Evolutionary conservation across 1,284 basidiomycete genomes (phyloP), one percentile per base, ranked within the genome.

Genomic region (Takashimella tepidaria): DNA sequence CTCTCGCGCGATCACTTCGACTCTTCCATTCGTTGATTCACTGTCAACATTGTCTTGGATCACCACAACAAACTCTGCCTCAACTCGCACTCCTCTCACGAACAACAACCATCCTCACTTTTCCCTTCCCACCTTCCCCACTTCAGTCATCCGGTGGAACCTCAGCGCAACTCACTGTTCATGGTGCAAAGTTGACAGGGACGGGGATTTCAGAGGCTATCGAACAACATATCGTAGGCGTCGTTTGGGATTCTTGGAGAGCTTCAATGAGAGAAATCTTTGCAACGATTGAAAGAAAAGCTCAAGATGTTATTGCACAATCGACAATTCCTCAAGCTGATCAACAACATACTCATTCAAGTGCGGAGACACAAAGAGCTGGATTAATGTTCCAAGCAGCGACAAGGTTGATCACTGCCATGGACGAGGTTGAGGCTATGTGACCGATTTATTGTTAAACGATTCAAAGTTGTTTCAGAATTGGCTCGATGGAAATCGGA

Each of bases 241-340:
- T 76, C 8, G 63, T 75, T 4, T 76, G 74, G 74, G 74, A 74
- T 47, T 67, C 62, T 5, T 76, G 74, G 74, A 55, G 74, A 27
- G 72, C 73, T 23, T 63, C 68, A 16, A 56, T 76, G 13, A 59
- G 73, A 45, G 73, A 76, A 53, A 66, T 74, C 21, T 76, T 75
- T 50, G 63, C 63, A 12, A 59, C 59, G 12, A 55, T 76, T 31
- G 70, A 74, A 54, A 61, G 65, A 46, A 70, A 69, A 55, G 73
- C 73, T 24, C 66, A 72, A 54, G 73, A 73, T 45, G 61, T 73
- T 37, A 74, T 74, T 40, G 65, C 60, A 27, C 62, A 63, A 22
- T 61, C 63, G n/a, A 58, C 63, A 13, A 56, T 56, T 20, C 45
- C 56, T 5, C 37, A 55, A n/a, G 51, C 50, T 13, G 54, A 53